Base-by-base conservation (phyloP, 2,329 filamentous ascomycete species). In the Pezicula rhizophila region DNA sequence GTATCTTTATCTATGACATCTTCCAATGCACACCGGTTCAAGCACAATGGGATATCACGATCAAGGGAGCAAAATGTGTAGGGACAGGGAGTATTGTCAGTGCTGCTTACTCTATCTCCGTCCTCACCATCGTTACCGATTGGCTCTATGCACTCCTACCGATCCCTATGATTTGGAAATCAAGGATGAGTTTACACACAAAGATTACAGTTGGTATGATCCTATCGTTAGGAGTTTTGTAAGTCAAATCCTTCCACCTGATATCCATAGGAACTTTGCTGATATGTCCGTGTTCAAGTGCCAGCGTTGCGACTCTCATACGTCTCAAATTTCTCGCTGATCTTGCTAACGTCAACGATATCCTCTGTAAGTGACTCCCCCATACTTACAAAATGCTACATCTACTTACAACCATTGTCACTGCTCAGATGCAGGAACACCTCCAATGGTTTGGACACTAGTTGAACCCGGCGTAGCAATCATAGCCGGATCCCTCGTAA, bases 371-470 rank as follows among this genome's bases (percentile, higher is more conserved):
- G 42, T 25, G 28, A 11, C 31, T 15, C n/a, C 8, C 12, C 12
- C 14, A 15, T 33, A 38, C 20, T 15, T 41, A 17, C 23, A 23
- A 31, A 18, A 42, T n/a, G 38, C 34, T 31, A 8, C 15, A 15
- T 8, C 17, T 15, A 11, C 6, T 17, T 25, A 35, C 3, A n/a
- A 10, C 41, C 50, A 42, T 41, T 18, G 6, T 17, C 6, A 25
- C 15, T 26, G 6, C 38, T 23, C 10, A 56, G 50, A 46, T 33
- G 8, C 34, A 41, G 77, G 74, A 68, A 79, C 75, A 4, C 67
- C 77, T 51, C 70, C 75, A 33, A 75, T 77, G 70, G 68, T 79
- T 6, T 80, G 77, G 77, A 79, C 75, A 8, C 63, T 79, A n/a
- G 66, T 79, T 46, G 77, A 80, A 56, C 76, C 76, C 2, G 76